phyloP scores from a whole-genome alignment of 192 early-diverging fungal species.

The Gaertneriomyces semiglobifer region DNA sequence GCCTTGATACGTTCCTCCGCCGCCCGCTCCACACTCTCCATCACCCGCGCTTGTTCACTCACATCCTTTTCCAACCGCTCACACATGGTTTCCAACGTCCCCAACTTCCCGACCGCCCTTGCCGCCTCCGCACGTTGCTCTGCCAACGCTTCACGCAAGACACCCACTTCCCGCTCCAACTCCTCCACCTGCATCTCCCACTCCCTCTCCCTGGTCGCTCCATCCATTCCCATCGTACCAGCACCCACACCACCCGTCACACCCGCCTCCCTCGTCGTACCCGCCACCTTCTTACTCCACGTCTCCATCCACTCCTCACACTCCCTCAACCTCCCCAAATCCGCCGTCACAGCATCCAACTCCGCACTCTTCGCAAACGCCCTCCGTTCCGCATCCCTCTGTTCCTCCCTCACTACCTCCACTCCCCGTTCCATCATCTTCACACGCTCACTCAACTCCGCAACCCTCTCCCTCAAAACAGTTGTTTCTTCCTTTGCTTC shows the following conservation, averaged over 20 bases:
- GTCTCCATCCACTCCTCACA: constrained; percentile 17
- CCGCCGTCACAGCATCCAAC: constrained; percentile 7
- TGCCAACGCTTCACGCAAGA: too few relatives aligned
- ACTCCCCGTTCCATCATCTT: not conserved
- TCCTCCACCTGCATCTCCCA: too few relatives aligned
- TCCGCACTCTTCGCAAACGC: constrained; percentile 19
- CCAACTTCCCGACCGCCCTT: constrained; percentile 5
- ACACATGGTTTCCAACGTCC: not conserved
- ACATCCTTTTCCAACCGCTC: constrained; percentile 10
- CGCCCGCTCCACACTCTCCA: not conserved
- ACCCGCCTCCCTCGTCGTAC: not conserved
- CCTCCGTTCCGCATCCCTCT: constrained; percentile 6
- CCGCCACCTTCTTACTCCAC: constrained; percentile 7
- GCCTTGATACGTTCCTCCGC: constrained; percentile 13
- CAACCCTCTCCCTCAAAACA: constrained; percentile 1
- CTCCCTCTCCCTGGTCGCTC: too few relatives aligned
- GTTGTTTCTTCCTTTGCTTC: constrained; percentile 18
- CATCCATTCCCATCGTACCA: not conserved
- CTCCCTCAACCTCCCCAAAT: constrained; percentile 14
- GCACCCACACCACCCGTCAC: not conserved
- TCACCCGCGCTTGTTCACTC: constrained; percentile 1
- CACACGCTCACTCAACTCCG: constrained; percentile 2
- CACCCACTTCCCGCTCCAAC: too few relatives aligned
- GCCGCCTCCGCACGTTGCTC: constrained; percentile 6
- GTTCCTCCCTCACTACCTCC: not conserved